Evolutionary conservation across 441 rosid species (phyloP).

Genomic region (Arabidopsis lyrata): DNA sequence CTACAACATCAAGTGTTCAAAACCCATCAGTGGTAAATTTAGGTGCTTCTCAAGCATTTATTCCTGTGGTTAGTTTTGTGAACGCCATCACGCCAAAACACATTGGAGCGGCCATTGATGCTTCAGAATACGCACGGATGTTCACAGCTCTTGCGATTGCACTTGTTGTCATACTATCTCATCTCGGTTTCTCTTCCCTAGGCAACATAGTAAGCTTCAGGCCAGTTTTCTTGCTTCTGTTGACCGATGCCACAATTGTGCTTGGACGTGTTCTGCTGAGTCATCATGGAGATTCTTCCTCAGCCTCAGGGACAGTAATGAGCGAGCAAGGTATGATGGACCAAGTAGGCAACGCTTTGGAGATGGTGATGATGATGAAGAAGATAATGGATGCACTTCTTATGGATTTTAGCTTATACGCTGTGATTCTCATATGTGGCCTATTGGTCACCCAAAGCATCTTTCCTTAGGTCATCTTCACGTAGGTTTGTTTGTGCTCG

Average conservation of each 20-base stretch:
- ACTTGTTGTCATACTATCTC: slow-evolving; percentile 57
- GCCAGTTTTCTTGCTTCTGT: slow-evolving; percentile 73
- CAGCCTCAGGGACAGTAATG: slow-evolving; percentile 38
- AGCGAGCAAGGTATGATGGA: slow-evolving; percentile 56
- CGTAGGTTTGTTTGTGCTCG: slow-evolving; percentile 18
- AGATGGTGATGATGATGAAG: slow-evolving; percentile 61
- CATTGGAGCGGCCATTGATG: slow-evolving; percentile 64
- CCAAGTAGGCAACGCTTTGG: slow-evolving; percentile 70
- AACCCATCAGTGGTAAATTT: slow-evolving; percentile 42
- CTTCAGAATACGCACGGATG: slow-evolving; percentile 57
- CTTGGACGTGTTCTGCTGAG: slow-evolving; percentile 50
- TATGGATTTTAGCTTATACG: slow-evolving; percentile 77
- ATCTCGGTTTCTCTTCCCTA: slow-evolving; percentile 61
- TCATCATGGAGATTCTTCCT: slow-evolving; percentile 41
- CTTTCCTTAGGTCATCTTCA: slow-evolving; percentile 26
- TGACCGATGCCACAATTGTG: slow-evolving; percentile 65
- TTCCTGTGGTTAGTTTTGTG: slow-evolving; percentile 30
- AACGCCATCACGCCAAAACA: slow-evolving; percentile 53
- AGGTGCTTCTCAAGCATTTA: slow-evolving; percentile 43
- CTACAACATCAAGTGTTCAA: slow-evolving; percentile 45
- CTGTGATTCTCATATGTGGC: slow-evolving; percentile 62
- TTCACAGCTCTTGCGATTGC: slow-evolving; percentile 59
- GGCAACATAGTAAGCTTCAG: slow-evolving; percentile 60
- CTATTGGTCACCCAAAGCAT: slow-evolving; percentile 49
- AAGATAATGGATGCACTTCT: slow-evolving; percentile 70